Evolutionary conservation across 2,329 filamentous ascomycete genomes (phyloP).

Genomic region (Penicillium sp.): DNA sequence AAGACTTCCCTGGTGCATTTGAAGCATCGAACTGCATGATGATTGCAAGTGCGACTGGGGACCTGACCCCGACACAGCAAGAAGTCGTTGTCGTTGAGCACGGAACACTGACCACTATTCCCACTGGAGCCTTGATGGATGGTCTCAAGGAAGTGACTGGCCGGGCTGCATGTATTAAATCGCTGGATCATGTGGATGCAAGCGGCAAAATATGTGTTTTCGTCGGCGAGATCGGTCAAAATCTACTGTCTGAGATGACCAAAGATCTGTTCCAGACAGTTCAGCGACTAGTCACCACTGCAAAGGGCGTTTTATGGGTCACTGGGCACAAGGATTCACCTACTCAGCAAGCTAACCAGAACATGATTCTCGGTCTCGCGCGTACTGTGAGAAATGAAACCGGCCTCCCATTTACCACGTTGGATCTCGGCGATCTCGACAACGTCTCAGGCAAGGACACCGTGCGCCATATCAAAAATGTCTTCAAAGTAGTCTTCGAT

Average conservation of each 20-base stretch:
- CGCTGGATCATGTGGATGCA: slow-evolving; percentile 21
- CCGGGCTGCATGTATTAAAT: slow-evolving; percentile 12
- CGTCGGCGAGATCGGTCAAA: slow-evolving; percentile 31
- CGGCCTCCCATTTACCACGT: slow-evolving; percentile 29
- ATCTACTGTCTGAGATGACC: slow-evolving; percentile 27
- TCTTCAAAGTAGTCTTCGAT: slow-evolving; percentile 28
- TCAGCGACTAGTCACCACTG: slow-evolving; percentile 26
- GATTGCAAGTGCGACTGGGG: slow-evolving; percentile 27
- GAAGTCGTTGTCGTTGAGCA: slow-evolving; percentile 29
- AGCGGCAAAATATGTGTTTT: slow-evolving; percentile 34
- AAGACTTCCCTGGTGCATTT: slow-evolving; percentile 30
- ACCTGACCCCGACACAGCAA: slow-evolving; percentile 16
- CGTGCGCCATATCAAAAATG: slow-evolving; percentile 28
- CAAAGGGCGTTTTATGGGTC: slow-evolving; percentile 30
- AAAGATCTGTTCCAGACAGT: slow-evolving; percentile 24
- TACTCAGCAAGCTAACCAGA: slow-evolving; percentile 26
- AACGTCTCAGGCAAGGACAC: slow-evolving; percentile 26
- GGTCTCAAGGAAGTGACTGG: slow-evolving; percentile 25
- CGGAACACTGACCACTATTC: slow-evolving; percentile 22
- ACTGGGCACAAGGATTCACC: slow-evolving; percentile 27
- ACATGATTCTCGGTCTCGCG: slow-evolving; percentile 32
- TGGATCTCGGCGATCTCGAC: slow-evolving; percentile 30
- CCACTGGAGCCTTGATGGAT: slow-evolving; percentile 20
- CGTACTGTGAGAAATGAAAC: slow-evolving; percentile 33
- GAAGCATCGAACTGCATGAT: slow-evolving; percentile 32